These are phyloP conservation scores for Chaetomium olivaceum DNA, from an alignment of 2,329 filamentous ascomycete genomes.

Conservation along the genomic window DNA sequence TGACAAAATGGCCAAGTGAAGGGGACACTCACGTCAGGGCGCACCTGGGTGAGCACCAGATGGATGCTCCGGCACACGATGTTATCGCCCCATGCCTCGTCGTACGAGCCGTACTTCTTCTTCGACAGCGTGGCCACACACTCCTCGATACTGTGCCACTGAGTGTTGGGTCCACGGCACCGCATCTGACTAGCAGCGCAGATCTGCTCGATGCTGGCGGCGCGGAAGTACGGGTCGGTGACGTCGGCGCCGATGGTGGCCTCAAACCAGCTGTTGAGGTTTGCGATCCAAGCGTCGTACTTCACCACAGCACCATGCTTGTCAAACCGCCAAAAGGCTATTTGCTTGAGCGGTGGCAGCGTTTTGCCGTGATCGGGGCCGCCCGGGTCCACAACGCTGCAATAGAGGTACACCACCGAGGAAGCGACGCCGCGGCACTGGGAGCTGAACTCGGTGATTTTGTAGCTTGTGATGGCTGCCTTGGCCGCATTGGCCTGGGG, in stretches of 20 bases:
- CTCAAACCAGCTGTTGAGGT: conserved; percentile 43
- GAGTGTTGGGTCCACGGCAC: conserved; percentile 41
- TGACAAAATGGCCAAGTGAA: not conserved
- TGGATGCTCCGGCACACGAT: conserved; percentile 46
- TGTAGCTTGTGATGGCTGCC: conserved; percentile 39
- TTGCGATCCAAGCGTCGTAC: conserved; percentile 48
- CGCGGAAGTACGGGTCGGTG: conserved; percentile 35
- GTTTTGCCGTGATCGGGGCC: conserved; percentile 36
- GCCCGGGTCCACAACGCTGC: conserved; percentile 38
- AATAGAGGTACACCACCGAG: conserved; percentile 42
- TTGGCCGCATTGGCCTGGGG: conserved; percentile 35
- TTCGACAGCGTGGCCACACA: conserved; percentile 38
- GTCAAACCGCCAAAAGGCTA: conserved; percentile 51
- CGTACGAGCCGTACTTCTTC: conserved; percentile 44
- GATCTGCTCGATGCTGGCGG: conserved; percentile 36
- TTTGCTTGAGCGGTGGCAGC: conserved; percentile 40
- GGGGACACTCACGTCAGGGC: conserved; percentile 34
- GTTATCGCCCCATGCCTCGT: conserved; percentile 48
- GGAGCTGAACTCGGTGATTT: conserved; percentile 40
- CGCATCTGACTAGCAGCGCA: conserved; percentile 39
- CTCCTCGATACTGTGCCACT: conserved; percentile 39
- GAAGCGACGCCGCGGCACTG: conserved; percentile 41
- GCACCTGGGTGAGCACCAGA: conserved; percentile 39
- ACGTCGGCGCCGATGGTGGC: conserved; percentile 34
- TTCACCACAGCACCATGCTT: conserved; percentile 44